Evolutionary conservation across 768 basidiomycete genomes (phyloP), one percentile per base, ranked within the genome.

Genomic region (Boletellus emodensis): DNA sequence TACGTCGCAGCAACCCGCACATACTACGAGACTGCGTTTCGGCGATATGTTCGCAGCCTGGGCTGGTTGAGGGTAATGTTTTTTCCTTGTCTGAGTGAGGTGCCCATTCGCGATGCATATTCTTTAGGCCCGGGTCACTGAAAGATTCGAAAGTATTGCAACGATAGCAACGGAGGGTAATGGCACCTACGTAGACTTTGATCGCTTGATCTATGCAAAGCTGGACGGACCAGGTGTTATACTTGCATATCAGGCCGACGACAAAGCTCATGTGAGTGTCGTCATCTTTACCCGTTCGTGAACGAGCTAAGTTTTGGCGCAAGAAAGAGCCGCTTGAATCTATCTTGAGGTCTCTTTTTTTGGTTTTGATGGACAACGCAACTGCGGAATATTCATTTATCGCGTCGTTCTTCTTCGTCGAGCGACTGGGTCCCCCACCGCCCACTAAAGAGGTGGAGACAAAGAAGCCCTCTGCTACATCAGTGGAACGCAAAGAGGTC

Each of bases 21-120:
- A 18, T 99, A 96, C 66, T 97, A 93, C 52, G 96, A 99, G 71
- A 98, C 96, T 18, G 91, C 87, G 1, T 94, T 97, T 65, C 75
- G 96, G 54, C 74, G 96, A 38, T 99, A 98, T 65, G 78, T 84
- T 20, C 77, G 96, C 40, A 87, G 85, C 62, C 72, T 99, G 41
- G 80, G 83, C 33, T 82, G 76, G 69, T 77, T 98, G 45, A 90
- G 87, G 77, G 88, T 88, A 39, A 43, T 11, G 71, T 20, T 55
- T 44, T 32, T 17, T 20, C 20, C 12, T 45, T 40, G 28, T 33
- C 20, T 44, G 45, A 26, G 3, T 38, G 18, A 6, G 18, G 5
- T 4, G 28, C 28, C 20, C 42, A 36, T 36, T 37, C 22, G 1
- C 40, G 18, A 53, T 44, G 41, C 24, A 48, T 34, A 18, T 42